Evolutionary conservation across 495 filamentous ascomycete genomes (phyloP), one percentile per base, ranked within the genome.

Genomic region (Barbatosphaeria neglecta): DNA sequence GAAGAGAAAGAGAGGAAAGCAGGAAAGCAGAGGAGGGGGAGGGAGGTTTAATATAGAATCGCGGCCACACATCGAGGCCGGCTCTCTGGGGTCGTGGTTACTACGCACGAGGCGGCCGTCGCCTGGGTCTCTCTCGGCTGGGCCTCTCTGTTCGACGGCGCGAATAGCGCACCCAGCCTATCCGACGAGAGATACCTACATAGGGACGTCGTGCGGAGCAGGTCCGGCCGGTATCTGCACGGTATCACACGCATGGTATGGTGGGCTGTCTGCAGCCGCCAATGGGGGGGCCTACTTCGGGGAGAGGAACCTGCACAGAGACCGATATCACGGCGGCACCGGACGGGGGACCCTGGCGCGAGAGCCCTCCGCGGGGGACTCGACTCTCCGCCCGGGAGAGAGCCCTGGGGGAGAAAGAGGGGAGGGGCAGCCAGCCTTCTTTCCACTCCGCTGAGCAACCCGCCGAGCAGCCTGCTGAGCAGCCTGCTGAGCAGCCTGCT

Each of bases 1-100:
- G 81, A 82, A 69, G 72, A 61, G 76, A 81, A 61, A 67, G 61
- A 64, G 59, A 64, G 31, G 31, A 35, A 57, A 62, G 55, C 57
- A 58, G 54, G 54, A 49, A 63, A 63, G 55, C 50, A 51, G 53
- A 55, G 61, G 52, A 48, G 59, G 53, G 50, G 48, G 64, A 54
- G 53, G 58, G 51, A 59, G 69, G 54, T 62, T 57, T 62, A 61
- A 74, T 73, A 73, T 72, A 72, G 61, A 42, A 62, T 62, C 50
- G 51, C 47, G 59, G 57, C 54, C 49, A 52, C 50, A 55, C 50
- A 46, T 45, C 17, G 39, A 48, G 42, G 47, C 50, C 39, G 57
- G 51, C 44, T 48, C 44, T 47, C 53, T 56, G 53, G 56, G n/a
- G n/a, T n/a, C n/a, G n/a, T n/a, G n/a, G n/a, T n/a, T n/a, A n/a